Evolutionary conservation across 257 asterid genomes (phyloP), one percentile per base, ranked within the genome.

Genomic region (Jaltomata sinuosa): DNA sequence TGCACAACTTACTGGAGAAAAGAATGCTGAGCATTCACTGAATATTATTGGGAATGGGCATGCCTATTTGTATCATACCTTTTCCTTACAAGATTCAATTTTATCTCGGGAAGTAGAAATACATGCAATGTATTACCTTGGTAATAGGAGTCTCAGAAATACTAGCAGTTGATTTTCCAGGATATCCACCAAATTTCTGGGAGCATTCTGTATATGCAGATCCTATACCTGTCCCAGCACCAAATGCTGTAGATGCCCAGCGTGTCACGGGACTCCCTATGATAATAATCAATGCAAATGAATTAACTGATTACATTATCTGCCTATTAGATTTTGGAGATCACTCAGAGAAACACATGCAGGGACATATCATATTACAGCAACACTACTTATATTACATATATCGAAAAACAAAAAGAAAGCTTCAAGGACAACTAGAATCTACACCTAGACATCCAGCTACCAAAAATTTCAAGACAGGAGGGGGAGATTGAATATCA

Each of bases 181-280:
- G 82, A 87, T 94, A 87, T 22, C 89, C 90, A 82, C 78, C 92
- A 86, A 91, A 91, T 74, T 87, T 93, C 40, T 86, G 89, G 59
- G 96, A 91, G 89, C 97, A 94, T n/a, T 96, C 98, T 21, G 94
- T 83, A 90, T 92, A 96, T 34, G 99, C 96, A 86, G 96, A 91
- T 78, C 99, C 99, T 74, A 96, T 87, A 62, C 98, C 99, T 76
- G 91, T 68, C 69, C 98, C 98, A 76, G 97, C 97, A 83, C 95
- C 99, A 83, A 96, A 91, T 80, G 96, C 93, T 52, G 94, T 93
- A 29, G 98, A 89, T 52, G 97, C 97, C 99, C 97, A 94, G 80
- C 97, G 97, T 76, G 97, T 92, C 34, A 84, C 95, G 25, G 99
- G 98, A 84, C 97, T 96, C 87, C 98, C 98, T 95, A 89, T 83